These are phyloP conservation scores for Leishmania turanica DNA, from an alignment of 208 protist genomes.

Conservation along the genomic window DNA sequence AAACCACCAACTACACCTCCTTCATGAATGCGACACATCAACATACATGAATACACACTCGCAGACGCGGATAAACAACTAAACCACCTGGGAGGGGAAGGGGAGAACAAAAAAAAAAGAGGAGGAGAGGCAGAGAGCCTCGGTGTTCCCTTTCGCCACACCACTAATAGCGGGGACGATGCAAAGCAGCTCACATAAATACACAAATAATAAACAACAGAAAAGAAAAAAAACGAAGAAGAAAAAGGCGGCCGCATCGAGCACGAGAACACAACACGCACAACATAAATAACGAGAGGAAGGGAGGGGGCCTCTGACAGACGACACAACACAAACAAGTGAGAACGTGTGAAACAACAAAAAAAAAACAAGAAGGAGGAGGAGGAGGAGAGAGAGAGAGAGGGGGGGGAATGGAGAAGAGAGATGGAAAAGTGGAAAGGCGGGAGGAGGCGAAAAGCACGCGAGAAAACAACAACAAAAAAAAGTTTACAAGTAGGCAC, in stretches of 20 bases:
- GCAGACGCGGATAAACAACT: not conserved
- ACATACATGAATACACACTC: not conserved
- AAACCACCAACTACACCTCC: not conserved
- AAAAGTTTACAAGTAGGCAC: not conserved
- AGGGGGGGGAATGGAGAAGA: not conserved
- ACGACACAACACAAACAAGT: not conserved
- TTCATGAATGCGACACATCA: not conserved
- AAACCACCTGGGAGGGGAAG: not conserved
- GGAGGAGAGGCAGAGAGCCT: not conserved
- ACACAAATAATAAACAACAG: not conserved
- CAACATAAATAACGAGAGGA: not conserved
- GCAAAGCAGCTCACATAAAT: not conserved
- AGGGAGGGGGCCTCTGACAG: not conserved
- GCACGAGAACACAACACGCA: not conserved
- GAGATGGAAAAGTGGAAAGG: not conserved
- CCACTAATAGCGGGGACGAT: not conserved
- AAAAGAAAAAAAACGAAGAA: not conserved
- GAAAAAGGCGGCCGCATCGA: not conserved
- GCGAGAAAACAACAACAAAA: not conserved
- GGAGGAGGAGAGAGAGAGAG: no score
- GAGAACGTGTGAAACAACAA: not conserved
- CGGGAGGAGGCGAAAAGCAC: not conserved
- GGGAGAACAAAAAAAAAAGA: not conserved
- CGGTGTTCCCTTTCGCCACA: not conserved
- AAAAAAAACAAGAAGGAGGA: not conserved